Conservation (phyloP, 2,329 filamentous ascomycete species). For the Hymenoscyphus infarciens region DNA sequence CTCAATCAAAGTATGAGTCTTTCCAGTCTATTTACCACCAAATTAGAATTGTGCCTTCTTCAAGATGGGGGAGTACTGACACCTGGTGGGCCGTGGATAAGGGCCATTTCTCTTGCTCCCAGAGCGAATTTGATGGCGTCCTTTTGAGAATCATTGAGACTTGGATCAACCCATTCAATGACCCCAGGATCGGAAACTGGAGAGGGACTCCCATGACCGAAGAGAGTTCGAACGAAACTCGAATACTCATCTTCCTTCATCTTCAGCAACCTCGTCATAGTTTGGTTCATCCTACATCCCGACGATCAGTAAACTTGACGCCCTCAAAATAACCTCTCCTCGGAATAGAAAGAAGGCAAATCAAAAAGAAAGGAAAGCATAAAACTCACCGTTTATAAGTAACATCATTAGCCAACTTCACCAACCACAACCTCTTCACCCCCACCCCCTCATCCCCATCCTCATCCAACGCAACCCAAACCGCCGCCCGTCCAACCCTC, state of each 20-base stretch:
- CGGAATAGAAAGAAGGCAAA: neutral
- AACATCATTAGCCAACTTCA: conserved; percentile 66
- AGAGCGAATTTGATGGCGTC: conserved; percentile 78
- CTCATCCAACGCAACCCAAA: conserved; percentile 69
- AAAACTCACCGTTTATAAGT: conserved; percentile 47
- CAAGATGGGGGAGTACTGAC: conserved; percentile 39
- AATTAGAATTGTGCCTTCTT: conserved; percentile 10
- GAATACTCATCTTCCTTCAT: conserved; percentile 58
- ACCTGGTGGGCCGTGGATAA: conserved; percentile 93
- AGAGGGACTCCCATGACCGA: conserved; percentile 54
- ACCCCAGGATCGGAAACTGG: conserved; percentile 46
- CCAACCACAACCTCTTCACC: conserved; percentile 52
- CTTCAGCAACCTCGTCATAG: conserved; percentile 56
- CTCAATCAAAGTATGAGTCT: conserved; percentile 95
- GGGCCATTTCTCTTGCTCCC: conserved; percentile 72
- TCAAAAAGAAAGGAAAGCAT: neutral
- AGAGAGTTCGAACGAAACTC: conserved; percentile 57
- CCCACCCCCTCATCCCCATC: conserved; percentile 46
- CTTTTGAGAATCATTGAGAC: conserved; percentile 63
- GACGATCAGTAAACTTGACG: conserved; percentile 12
- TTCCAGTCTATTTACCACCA: conserved; percentile 75
- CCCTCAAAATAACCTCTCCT: neutral
- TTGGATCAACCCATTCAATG: conserved; percentile 59
- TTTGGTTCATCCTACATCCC: conserved; percentile 54
- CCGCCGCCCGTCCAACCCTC: conserved; percentile 52